Evolutionary conservation across 495 filamentous ascomycete species (phyloP), one percentile per base, ranked within the genome.

Genomic region (Neurospora pannonica): DNA sequence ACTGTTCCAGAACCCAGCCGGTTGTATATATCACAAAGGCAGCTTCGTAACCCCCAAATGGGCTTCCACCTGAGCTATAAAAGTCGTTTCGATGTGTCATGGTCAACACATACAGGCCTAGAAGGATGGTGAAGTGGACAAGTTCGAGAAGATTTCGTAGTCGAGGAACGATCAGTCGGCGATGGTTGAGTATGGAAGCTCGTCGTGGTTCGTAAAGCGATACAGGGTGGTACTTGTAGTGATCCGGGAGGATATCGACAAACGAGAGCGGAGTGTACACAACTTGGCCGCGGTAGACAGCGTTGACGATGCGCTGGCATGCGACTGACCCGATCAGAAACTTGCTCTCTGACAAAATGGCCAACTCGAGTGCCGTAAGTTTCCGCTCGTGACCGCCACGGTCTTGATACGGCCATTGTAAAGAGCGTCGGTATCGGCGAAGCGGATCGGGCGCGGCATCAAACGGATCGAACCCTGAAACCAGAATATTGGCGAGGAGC

Each of bases 381-480:
- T 86, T 90, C 21, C 87, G 79, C 80, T 90, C 87, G 73, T 87
- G 84, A 10, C 86, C 85, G 31, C 81, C 83, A 36, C 86, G 82
- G 7, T 82, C 82, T 38, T 86, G 83, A 1, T 84, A 76, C 0
- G 83, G 79, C 85, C 87, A 89, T 28, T 82, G 77, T 31, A 76
- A 75, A 13, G 84, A 82, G 21, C 86, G 79, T 17, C 81, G 80
- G 42, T 71, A 62, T 69, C 75, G 77, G 19, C 81, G 74, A 28
- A 90, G 80, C 36, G 87, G 82, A 9, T 81, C 73, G 1, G 90
- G 89, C 15, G 88, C 88, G 60, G 87, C 87, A 71, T 89, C 76
- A 71, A 90, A 90, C 5, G 89, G 90, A 72, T 91, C 89, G 74
- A 91, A 91, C 24, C 88, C 87, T 7, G 88, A 86, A 9, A 92